phyloP scores from a whole-genome alignment of 352 stramenopile genomes.

The Stramenopiles sp. region DNA sequence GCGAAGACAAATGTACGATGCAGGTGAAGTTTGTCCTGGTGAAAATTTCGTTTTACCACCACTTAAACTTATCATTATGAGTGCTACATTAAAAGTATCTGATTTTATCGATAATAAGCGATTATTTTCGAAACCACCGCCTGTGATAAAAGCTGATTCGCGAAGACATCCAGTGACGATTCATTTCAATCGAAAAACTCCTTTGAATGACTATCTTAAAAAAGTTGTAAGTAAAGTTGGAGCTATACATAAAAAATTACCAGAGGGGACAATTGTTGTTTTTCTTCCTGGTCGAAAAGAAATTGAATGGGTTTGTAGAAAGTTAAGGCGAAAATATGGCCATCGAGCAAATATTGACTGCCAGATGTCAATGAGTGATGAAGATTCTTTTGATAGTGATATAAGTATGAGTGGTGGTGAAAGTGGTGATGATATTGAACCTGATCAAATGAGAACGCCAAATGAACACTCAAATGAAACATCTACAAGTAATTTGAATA shows the following conservation, averaged over 20 bases:
- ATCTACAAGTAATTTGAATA: no score
- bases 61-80: constrained; percentile 77
- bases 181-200: constrained; percentile 87
- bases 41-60: constrained; percentile 25
- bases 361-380: no score
- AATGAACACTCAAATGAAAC: no score
- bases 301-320: constrained; percentile 27
- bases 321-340: constrained; percentile 1
- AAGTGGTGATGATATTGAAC: constrained; percentile 4
- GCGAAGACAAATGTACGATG: constrained; percentile 34
- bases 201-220: constrained; percentile 76
- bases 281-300: constrained; percentile 87
- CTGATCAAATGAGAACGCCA: background rate
- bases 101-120: constrained; percentile 73
- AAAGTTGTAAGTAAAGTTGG: constrained; percentile 59
- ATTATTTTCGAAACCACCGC: constrained; percentile 52
- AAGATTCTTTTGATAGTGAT: background rate
- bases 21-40: constrained; percentile 23
- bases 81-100: constrained; percentile 74
- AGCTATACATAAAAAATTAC: constrained; percentile 89
- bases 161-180: constrained; percentile 80
- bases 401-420: no score
- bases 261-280: constrained; percentile 67
- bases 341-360: no score
- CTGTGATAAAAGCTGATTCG: constrained; percentile 60